phyloP scores from a whole-genome alignment of 768 basidiomycete species.

The Auricularia auricula-judae region DNA sequence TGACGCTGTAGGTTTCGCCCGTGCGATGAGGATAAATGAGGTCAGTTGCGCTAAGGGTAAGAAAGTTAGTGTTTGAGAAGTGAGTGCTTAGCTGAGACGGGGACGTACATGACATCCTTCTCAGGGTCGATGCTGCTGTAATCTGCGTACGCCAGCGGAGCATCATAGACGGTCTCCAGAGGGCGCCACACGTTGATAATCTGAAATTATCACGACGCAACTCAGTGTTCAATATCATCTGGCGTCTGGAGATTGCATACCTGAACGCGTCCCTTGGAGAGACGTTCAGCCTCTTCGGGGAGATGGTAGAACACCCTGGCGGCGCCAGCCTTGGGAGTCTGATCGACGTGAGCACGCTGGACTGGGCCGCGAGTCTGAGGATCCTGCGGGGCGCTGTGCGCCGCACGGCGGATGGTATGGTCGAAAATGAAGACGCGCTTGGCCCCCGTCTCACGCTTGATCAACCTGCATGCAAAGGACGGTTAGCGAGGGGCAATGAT shows the following conservation, averaged over 20 bases:
- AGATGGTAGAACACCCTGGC: constrained; percentile 35
- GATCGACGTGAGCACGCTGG: constrained; percentile 32
- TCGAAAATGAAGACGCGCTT: constrained; percentile 3
- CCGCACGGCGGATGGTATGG: constrained; percentile 4
- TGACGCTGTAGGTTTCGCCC: constrained; percentile 32
- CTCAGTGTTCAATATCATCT: too few relatives aligned
- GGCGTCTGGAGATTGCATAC: background rate
- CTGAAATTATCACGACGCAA: background rate
- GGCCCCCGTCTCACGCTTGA: constrained; percentile 8
- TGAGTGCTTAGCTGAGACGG: background rate
- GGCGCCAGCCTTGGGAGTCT: constrained; percentile 28
- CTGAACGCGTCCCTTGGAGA: constrained; percentile 36
- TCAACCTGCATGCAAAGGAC: background rate
- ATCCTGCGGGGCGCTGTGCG: constrained; percentile 10
- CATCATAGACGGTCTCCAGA: constrained; percentile 35
- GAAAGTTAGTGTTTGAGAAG: background rate
- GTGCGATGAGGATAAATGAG: constrained; percentile 31
- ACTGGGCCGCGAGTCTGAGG: constrained; percentile 3
- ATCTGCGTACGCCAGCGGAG: constrained; percentile 39
- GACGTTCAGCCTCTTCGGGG: constrained; percentile 25
- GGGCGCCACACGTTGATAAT: constrained; percentile 48
- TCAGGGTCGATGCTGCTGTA: constrained; percentile 28
- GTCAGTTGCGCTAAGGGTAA: constrained; percentile 15
- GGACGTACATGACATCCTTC: constrained; percentile 22
- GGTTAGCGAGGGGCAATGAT: background rate